Percentiles rank a stretch among this genome's conserved stretches.
phyloP scores from a whole-genome alignment of 177 flowering plant genomes.

The Vitis hybrid region DNA sequence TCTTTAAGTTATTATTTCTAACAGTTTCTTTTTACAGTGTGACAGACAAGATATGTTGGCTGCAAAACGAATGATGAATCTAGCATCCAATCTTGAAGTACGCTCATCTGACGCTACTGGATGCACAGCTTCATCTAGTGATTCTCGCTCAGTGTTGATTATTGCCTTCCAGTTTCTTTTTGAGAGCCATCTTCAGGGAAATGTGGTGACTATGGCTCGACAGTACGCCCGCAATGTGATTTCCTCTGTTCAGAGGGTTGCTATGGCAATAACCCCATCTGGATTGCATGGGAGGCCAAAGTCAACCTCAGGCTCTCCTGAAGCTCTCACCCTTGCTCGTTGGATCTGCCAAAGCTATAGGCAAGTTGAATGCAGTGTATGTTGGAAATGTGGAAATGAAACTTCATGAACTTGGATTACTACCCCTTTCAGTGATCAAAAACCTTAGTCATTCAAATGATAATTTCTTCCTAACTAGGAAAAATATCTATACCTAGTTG shows the following conservation, averaged over 20 bases:
- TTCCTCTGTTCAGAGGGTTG: slow-evolving; percentile 92
- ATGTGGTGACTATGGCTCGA: slow-evolving; percentile 86
- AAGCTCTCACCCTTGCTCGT: slow-evolving; percentile 82
- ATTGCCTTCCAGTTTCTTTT: slow-evolving; percentile 96
- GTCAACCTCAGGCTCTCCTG: slow-evolving; percentile 75
- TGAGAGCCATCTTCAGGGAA: slow-evolving; percentile 70
- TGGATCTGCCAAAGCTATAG: slow-evolving; percentile 98
- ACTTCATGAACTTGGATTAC: too few species aligned
- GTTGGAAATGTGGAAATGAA: background rate
- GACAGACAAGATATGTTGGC: slow-evolving; percentile 47
- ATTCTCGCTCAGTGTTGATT: slow-evolving; percentile 67
- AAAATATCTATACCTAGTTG: too few species aligned
- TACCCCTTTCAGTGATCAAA: too few species aligned
- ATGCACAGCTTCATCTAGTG: slow-evolving; percentile 37
- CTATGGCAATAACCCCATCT: slow-evolving; percentile 84
- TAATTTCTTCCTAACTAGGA: too few species aligned
- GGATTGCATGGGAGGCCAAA: slow-evolving; percentile 55
- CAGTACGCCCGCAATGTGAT: slow-evolving; percentile 91
- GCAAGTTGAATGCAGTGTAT: slow-evolving; percentile 29
- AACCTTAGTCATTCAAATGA: too few species aligned
- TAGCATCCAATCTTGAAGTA: slow-evolving; percentile 89
- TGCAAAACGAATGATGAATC: slow-evolving; percentile 68
- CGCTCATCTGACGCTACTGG: slow-evolving; percentile 45
- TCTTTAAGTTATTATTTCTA: background rate
- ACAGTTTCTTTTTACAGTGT: slow-evolving; percentile 23